Evolutionary conservation across 768 basidiomycete genomes (phyloP).

Genomic region (Phanerochaete carnosa): DNA sequence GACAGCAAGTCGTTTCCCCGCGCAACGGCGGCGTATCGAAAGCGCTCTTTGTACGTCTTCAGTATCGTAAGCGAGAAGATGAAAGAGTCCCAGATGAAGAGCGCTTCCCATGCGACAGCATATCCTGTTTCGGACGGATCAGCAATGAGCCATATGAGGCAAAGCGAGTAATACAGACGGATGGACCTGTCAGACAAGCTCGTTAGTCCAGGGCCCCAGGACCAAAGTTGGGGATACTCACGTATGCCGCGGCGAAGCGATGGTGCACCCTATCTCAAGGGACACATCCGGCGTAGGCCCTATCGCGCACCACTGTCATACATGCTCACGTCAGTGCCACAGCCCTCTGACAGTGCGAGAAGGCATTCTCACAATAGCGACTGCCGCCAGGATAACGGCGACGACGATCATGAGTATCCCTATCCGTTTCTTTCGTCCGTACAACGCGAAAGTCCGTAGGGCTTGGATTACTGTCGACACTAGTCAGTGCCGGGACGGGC

Average conservation of each 20-base stretch:
- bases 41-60: conserved; percentile 37
- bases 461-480: conserved; percentile 35
- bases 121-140: conserved; percentile 16
- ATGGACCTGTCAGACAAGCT: not conserved
- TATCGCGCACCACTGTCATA: conserved; percentile 40
- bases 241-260: conserved; percentile 16
- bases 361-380: conserved; percentile 16
- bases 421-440: conserved; percentile 36
- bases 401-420: conserved; percentile 33
- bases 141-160: not conserved
- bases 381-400: conserved; percentile 27
- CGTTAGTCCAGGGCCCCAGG: not conserved
- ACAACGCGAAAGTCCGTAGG: conserved; percentile 51
- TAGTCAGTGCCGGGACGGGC: not conserved
- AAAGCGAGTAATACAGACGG: not conserved
- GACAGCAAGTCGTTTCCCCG: conserved; percentile 30
- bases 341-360: not conserved
- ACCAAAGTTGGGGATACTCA: conserved; percentile 14
- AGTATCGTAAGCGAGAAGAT: conserved; percentile 46
- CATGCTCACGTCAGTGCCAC: not conserved
- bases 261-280: conserved; percentile 21
- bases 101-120: conserved; percentile 47
- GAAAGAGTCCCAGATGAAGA: conserved; percentile 47
- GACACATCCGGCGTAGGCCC: conserved; percentile 26
- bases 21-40: conserved; percentile 17